A percentile compares a stretch with the other conserved stretches of the same genome.
These are phyloP conservation scores for Mycena venus DNA, from an alignment of 768 basidiomycete species.

Conservation along the genomic window DNA sequence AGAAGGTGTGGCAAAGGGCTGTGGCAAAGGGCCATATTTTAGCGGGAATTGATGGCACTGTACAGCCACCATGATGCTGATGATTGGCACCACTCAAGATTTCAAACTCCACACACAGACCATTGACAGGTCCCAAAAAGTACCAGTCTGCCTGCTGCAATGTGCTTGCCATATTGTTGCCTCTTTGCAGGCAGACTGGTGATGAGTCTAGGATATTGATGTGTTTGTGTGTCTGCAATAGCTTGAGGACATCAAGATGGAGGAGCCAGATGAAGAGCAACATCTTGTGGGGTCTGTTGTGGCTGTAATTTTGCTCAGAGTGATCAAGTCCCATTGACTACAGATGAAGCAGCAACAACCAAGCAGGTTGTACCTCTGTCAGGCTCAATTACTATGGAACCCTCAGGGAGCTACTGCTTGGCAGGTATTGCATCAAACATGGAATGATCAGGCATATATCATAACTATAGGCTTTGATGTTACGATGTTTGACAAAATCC, in stretches of 20 bases:
- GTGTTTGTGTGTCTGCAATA: background rate
- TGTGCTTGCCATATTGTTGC: no score
- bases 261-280: background rate
- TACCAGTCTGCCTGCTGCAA: no score
- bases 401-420: conserved; percentile 41
- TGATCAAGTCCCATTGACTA: no score
- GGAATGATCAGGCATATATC: conserved; percentile 44
- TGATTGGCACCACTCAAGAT: no score
- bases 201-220: no score
- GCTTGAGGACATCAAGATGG: background rate
- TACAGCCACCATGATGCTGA: no score
- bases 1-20: no score
- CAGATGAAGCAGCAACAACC: background rate
- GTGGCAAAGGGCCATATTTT: no score
- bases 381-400: conserved; percentile 36
- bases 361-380: background rate
- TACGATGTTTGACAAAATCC: conserved; percentile 40
- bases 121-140: no score
- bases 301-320: background rate
- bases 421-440: conserved; percentile 38
- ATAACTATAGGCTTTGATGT: conserved; percentile 45
- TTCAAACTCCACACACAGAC: no score
- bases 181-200: no score
- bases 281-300: background rate
- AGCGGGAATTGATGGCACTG: no score